Conservation (phyloP, 1,284 basidiomycete genomes). For the Malassezia yamatoensis region DNA sequence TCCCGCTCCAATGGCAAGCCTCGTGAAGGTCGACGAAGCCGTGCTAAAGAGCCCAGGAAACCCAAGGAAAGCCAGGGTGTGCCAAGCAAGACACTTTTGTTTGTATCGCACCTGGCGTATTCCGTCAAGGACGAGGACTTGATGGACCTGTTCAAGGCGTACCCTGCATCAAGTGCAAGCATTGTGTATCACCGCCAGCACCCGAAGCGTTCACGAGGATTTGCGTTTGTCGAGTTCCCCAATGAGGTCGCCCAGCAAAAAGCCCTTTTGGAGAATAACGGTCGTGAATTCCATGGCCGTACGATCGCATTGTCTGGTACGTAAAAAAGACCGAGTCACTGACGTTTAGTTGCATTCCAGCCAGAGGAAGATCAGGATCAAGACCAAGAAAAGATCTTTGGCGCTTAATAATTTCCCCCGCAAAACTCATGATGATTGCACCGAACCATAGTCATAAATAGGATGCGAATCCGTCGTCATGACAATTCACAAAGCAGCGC, state of each 20-base stretch:
- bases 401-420: too few relatives aligned
- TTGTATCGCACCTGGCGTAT: conserved; percentile 3
- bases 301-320: not conserved
- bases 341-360: conserved; percentile 2
- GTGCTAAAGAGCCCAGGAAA: not conserved
- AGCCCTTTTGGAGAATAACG: conserved; percentile 7
- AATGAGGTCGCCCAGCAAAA: not conserved
- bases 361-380: not conserved
- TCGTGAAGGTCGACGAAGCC: not conserved
- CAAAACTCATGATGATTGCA: too few relatives aligned
- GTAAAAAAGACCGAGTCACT: not conserved
- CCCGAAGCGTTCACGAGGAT: conserved; percentile 5
- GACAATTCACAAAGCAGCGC: too few relatives aligned
- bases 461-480: too few relatives aligned
- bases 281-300: conserved; percentile 4
- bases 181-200: not conserved
- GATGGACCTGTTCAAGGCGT: conserved; percentile 10
- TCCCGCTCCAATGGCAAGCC: not conserved
- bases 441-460: too few relatives aligned
- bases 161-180: conserved; percentile 3
- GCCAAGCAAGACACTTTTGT: conserved; percentile 10
- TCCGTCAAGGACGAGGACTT: conserved; percentile 2
- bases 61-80: not conserved
- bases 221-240: conserved; percentile 12
- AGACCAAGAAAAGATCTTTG: not conserved